These are phyloP conservation scores for Neoarthrinium moseri DNA, from an alignment of 2,329 filamentous ascomycete species.

Conservation along the genomic window DNA sequence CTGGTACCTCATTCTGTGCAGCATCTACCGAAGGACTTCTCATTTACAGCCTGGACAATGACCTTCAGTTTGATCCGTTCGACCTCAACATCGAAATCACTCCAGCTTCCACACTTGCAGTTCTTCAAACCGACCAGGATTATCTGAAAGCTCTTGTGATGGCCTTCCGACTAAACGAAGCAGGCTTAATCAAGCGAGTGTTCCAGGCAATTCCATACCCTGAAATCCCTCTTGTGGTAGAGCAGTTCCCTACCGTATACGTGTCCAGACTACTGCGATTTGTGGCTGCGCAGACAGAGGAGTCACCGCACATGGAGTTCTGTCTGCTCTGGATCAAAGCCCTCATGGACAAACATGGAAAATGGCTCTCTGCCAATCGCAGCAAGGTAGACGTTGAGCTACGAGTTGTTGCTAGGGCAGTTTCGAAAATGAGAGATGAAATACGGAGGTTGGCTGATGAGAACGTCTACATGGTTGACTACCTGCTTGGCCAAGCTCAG, in stretches of 20 bases:
- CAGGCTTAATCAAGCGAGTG: constrained; percentile 75
- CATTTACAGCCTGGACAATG: constrained; percentile 86
- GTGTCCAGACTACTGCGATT: constrained; percentile 82
- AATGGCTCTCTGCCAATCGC: constrained; percentile 78
- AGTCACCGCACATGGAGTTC: constrained; percentile 92
- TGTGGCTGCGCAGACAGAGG: constrained; percentile 82
- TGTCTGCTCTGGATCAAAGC: constrained; percentile 91
- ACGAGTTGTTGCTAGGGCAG: constrained; percentile 75
- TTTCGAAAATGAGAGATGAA: constrained; percentile 78
- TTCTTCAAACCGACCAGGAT: constrained; percentile 67
- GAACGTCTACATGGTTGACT: constrained; percentile 87
- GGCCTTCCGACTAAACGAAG: constrained; percentile 93
- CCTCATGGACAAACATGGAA: constrained; percentile 76
- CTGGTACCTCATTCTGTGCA: constrained; percentile 88
- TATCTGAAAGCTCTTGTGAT: constrained; percentile 93
- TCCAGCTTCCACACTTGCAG: constrained; percentile 74
- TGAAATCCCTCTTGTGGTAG: constrained; percentile 76
- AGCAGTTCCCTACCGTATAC: constrained; percentile 79
- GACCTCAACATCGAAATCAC: constrained; percentile 95
- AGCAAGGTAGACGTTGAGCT: constrained; percentile 81
- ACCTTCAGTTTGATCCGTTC: constrained; percentile 88
- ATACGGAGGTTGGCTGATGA: constrained; percentile 81
- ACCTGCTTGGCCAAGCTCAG: constrained; percentile 59
- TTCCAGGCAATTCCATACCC: constrained; percentile 78
- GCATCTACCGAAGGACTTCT: constrained; percentile 92